These are phyloP conservation scores for Clathrus columnatus DNA, from an alignment of 768 basidiomycete genomes.

Conservation along the genomic window DNA sequence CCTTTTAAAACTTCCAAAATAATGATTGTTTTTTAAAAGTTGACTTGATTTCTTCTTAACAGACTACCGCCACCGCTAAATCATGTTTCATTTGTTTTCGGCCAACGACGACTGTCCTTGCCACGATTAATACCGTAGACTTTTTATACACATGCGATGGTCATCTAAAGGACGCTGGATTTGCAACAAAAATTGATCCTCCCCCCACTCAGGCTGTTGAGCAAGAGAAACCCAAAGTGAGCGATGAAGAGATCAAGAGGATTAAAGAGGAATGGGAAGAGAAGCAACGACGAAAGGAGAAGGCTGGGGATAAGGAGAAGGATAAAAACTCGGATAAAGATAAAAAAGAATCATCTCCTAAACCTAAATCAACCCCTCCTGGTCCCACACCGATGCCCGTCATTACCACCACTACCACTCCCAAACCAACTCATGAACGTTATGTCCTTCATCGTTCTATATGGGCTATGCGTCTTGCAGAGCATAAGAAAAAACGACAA, in stretches of 20 bases:
- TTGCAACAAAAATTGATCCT: conserved; percentile 44
- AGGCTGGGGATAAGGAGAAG: conserved; percentile 39
- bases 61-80: conserved; percentile 73
- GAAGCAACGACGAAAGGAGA: conserved; percentile 55
- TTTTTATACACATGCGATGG: conserved; percentile 77
- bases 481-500: conserved; percentile 65
- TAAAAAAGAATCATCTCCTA: conserved; percentile 26
- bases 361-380: conserved; percentile 17
- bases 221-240: conserved; percentile 30
- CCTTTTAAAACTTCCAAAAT: too few species aligned
- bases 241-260: conserved; percentile 66
- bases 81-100: conserved; percentile 74
- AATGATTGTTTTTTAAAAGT: not conserved
- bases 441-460: conserved; percentile 78
- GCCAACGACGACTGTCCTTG: conserved; percentile 76
- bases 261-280: conserved; percentile 77
- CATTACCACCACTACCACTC: conserved; percentile 12
- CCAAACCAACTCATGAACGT: conserved; percentile 45
- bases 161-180: conserved; percentile 77
- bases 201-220: conserved; percentile 13
- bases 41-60: conserved; percentile 7
- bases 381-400: conserved; percentile 28
- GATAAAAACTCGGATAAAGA: conserved; percentile 26
- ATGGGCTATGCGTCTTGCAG: conserved; percentile 69
- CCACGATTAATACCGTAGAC: conserved; percentile 74